Percentiles rank a stretch among this genome's conserved stretches.
Conservation (phyloP, 148 eudicot genomes). For the Vaccinium vitisidaea region DNA sequence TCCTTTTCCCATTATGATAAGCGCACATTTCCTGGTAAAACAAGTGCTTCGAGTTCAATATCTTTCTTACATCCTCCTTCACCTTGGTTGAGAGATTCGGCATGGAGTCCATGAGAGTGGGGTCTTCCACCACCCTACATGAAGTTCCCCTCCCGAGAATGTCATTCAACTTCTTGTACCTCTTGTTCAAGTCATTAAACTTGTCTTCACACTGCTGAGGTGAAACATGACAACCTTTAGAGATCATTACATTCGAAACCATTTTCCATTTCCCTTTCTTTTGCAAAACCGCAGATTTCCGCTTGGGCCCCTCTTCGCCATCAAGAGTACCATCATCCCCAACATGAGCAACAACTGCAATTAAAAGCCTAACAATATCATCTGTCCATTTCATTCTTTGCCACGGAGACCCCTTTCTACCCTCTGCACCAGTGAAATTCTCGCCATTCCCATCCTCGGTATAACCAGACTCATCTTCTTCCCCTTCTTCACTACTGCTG, state of each 20-base stretch:
- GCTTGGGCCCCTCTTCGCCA: slow-evolving; percentile 35
- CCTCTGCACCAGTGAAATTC: slow-evolving; percentile 20
- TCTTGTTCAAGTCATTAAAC: slow-evolving; percentile 74
- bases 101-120: slow-evolving; percentile 58
- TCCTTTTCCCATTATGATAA: slow-evolving; percentile 58
- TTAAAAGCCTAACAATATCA: slow-evolving; percentile 52
- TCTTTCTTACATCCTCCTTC: slow-evolving; percentile 62
- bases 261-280: slow-evolving; percentile 82
- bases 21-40: slow-evolving; percentile 80
- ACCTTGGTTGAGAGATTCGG: slow-evolving; percentile 45
- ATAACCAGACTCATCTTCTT: slow-evolving; percentile 48
- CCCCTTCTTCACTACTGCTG: slow-evolving; percentile 50
- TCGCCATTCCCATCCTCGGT: slow-evolving; percentile 39
- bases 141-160: slow-evolving; percentile 64
- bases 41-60: slow-evolving; percentile 68
- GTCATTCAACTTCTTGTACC: slow-evolving; percentile 71
- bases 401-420: slow-evolving; percentile 52
- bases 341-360: slow-evolving; percentile 54
- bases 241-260: slow-evolving; percentile 57
- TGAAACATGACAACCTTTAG: slow-evolving; percentile 50
- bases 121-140: slow-evolving; percentile 67
- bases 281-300: slow-evolving; percentile 48
- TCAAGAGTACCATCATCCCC: slow-evolving; percentile 59
- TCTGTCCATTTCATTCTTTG: slow-evolving; percentile 83
- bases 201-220: slow-evolving; percentile 86